phyloP scores from a whole-genome alignment of 495 filamentous ascomycete genomes.

The Aspergillus affinis region DNA sequence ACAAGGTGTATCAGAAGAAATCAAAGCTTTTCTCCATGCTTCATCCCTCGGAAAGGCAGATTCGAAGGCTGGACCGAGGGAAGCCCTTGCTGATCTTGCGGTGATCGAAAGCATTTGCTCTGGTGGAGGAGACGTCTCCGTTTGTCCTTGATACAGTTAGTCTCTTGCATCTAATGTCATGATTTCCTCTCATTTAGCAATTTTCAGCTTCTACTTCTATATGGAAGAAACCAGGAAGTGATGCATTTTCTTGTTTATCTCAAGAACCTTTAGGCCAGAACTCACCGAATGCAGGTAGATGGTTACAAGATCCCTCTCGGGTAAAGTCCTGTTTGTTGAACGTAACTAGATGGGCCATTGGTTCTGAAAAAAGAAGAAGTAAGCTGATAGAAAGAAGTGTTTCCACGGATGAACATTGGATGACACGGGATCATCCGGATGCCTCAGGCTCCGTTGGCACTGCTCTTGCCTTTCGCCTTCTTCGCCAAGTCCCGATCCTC shows the following conservation, averaged over 20 bases:
- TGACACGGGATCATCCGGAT: slow-evolving; percentile 19
- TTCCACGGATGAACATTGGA: too few species aligned
- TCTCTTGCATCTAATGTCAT: too few species aligned
- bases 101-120: background rate
- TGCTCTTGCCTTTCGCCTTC: slow-evolving; percentile 13
- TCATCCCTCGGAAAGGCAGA: background rate
- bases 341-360: background rate
- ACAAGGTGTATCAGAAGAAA: slow-evolving; percentile 6
- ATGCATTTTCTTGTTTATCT: too few species aligned
- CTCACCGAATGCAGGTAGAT: too few species aligned
- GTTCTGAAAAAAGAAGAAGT: background rate
- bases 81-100: slow-evolving; percentile 4
- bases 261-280: too few species aligned
- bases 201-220: too few species aligned
- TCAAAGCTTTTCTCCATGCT: background rate
- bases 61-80: background rate
- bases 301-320: too few species aligned
- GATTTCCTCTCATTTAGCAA: too few species aligned
- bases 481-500: background rate
- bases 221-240: too few species aligned
- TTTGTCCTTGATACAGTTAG: background rate
- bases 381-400: background rate
- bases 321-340: too few species aligned
- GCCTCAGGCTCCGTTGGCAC: slow-evolving; percentile 24
- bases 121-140: background rate